Conservation (phyloP, 2,329 filamentous ascomycete species). For the Paecilomyces sp. region DNA sequence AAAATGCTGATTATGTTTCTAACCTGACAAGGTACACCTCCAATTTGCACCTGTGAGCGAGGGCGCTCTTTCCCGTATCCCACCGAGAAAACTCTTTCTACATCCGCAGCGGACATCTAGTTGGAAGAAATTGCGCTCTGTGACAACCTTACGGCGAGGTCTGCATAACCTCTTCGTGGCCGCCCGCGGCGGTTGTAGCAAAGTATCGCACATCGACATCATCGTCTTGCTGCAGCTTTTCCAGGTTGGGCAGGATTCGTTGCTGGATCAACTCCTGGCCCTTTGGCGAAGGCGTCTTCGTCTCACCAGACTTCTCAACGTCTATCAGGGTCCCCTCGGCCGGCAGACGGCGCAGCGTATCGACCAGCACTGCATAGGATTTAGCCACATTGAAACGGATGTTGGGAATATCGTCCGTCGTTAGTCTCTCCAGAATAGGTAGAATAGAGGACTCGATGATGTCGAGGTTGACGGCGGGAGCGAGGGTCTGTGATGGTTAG, state of each 20-base stretch:
- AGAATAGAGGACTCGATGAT: conserved; percentile 91
- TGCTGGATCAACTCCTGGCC: conserved; percentile 76
- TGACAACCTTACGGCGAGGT: conserved; percentile 37
- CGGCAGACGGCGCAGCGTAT: conserved; percentile 84
- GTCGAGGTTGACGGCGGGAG: conserved; percentile 83
- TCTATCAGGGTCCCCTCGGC: conserved; percentile 80
- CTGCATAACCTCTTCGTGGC: conserved; percentile 47
- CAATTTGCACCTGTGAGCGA: conserved; percentile 12
- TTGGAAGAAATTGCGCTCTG: conserved; percentile 1
- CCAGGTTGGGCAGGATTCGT: conserved; percentile 79
- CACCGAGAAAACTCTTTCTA: conserved; percentile 8
- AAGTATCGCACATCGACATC: conserved; percentile 98
- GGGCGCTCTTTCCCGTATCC: conserved; percentile 12
- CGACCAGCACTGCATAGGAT: conserved; percentile 84
- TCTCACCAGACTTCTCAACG: conserved; percentile 67
- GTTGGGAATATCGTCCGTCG: conserved; percentile 92
- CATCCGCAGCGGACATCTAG: conserved; percentile 6
- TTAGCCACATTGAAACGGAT: conserved; percentile 99
- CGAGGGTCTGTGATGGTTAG: conserved; percentile 64
- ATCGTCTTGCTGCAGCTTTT: conserved; percentile 93
- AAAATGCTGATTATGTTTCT: conserved; percentile 30
- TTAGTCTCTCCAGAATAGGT: conserved; percentile 91
- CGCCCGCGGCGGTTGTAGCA: conserved; percentile 75
- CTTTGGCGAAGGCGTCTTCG: conserved; percentile 54
- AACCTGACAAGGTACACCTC: conserved; percentile 20